Evolutionary conservation across 495 filamentous ascomycete genomes (phyloP), one percentile per base, ranked within the genome.

Genomic region (Penicillium cosmopolitanum): DNA sequence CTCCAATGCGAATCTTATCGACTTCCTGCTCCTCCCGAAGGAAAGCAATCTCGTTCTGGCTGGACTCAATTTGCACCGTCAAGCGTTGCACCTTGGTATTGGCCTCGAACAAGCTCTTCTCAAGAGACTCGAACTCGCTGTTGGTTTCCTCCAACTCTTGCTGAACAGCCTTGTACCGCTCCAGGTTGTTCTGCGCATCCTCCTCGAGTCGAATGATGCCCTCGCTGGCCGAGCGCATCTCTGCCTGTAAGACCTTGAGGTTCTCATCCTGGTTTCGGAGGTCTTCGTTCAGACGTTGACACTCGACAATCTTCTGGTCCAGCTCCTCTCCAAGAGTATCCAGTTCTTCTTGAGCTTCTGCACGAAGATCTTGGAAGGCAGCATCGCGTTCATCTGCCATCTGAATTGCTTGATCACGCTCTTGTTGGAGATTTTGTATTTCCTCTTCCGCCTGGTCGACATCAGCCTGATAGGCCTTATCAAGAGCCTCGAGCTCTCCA

Each of bases 1-100:
- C 91, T 19, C 95, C 92, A 63, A 98, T 98, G 72, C 92, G 92
- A 68, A 98, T 97, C 83, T 98, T 98, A 73, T 98, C 96, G 36
- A 84, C 87, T 72, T 98, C 95, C 78, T 98, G 95, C 77, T 98
- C 95, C 67, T 98, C 96, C 6, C 96, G 87, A 25, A 98, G 70
- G 84, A 98, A 98, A 0, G 89, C 85, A 70, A 98, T 96, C 74
- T 98, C 95, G 51, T 87, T 88, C 68, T 97, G 93, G 58, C 87
- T 88, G 4, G 90, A 95, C 76, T 98, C 95, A 53, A 92, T 87
- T 73, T 98, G 93, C 51, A 98, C 90, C 9, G 87, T 88, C 11
- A 97, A 79, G 42, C 93, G 82, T 64, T 96, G 87, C 34, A 88
- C 87, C 76, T 97, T 97, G 61, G 88, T 85, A 64, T 92, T 93